Evolutionary conservation across 331 rosid species (phyloP), one percentile per base, ranked within the genome.

Genomic region (Erythrophleum ivorense): DNA sequence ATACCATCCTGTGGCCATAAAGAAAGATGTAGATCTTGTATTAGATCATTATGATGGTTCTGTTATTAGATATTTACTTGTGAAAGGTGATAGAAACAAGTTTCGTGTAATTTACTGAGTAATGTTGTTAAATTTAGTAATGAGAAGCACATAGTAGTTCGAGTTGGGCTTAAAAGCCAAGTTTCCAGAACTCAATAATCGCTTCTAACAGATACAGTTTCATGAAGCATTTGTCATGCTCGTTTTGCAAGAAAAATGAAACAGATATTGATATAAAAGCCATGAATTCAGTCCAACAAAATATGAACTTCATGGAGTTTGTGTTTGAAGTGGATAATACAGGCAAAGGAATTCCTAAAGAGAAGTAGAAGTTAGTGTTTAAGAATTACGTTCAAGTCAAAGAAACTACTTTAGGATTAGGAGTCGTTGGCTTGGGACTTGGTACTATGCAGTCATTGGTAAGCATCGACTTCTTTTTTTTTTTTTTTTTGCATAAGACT

Each of bases 131-230:
- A 59, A 24, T 59, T 59, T 24, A 59, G 36, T 19, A 15, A 59
- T 59, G 2, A 59, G 19, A 36, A 36, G 9, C 36, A 59, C 65
- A 59, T 59, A 59, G 0, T 24, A 10, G 65, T 59, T 59, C 34
- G 65, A 59, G 65, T 59, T 59, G 65, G 65, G 36, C 16, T 59
- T 36, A 59, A 59, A 59, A 59, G 36, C 65, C 34, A 24, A 59
- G 6, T 21, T 59, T 59, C 5, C 65, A 59, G 65, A 59, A 59
- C 34, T 59, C 65, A 59, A 24, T 59, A 59, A 59, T 59, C 10
- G 21, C 65, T 21, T 6, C 34, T 10, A 14, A 21, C 2, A 21
- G 36, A 59, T 59, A 9, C 15, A 11, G 36, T 59, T 59, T 59
- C 15, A 9, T 59, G 65, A 24, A 59, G 10, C 36, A 9, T 15